These are phyloP conservation scores for Magnaporthiopsis incrustans DNA, from an alignment of 2,329 filamentous ascomycete species.

Conservation along the genomic window DNA sequence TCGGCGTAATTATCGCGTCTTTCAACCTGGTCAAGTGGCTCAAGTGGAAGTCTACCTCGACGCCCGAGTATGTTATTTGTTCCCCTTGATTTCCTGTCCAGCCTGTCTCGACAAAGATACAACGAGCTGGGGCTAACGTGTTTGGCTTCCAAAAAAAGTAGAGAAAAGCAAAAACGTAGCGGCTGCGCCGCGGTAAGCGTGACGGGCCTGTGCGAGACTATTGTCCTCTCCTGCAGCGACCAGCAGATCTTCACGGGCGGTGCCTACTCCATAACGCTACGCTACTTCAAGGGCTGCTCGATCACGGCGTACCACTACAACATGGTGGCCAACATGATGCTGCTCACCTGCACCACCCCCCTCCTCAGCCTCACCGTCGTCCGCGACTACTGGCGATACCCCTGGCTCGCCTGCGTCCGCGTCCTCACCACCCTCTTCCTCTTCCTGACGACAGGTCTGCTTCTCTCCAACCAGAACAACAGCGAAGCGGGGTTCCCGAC, in stretches of 20 bases:
- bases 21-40: too few relatives aligned
- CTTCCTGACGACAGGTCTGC: constrained; percentile 23
- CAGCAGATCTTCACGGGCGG: constrained; percentile 29
- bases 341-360: constrained; percentile 28
- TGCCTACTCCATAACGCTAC: constrained; percentile 26
- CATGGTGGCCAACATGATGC: constrained; percentile 26
- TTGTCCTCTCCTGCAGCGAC: constrained; percentile 26
- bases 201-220: constrained; percentile 14
- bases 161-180: too few relatives aligned
- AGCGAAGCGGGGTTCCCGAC: constrained; percentile 19
- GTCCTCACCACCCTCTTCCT: constrained; percentile 21
- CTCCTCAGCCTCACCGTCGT: constrained; percentile 25
- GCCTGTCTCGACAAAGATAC: too few relatives aligned
- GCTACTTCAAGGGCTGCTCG: constrained; percentile 24
- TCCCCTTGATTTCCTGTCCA: too few relatives aligned
- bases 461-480: constrained; percentile 24
- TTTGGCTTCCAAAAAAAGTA: too few relatives aligned
- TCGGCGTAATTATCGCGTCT: too few relatives aligned
- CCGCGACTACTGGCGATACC: constrained; percentile 26
- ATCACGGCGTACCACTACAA: constrained; percentile 30
- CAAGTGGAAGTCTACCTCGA: too few relatives aligned
- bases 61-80: too few relatives aligned
- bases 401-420: constrained; percentile 20
- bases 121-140: too few relatives aligned
- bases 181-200: too few relatives aligned